Conservation (phyloP, 495 filamentous ascomycete species). For the Neurospora discreta region DNA sequence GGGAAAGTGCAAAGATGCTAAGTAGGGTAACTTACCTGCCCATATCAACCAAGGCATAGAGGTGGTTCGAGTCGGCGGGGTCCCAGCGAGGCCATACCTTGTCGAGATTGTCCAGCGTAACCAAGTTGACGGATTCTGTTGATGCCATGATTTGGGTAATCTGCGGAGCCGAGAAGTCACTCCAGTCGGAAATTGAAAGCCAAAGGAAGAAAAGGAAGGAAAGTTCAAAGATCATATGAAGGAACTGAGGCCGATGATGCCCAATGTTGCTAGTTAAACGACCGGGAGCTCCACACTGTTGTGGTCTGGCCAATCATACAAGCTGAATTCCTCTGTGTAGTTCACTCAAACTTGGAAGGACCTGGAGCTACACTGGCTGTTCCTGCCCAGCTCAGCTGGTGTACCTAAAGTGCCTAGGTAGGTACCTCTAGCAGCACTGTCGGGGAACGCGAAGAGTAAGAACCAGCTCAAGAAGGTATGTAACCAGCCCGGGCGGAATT, state of each 20-base stretch:
- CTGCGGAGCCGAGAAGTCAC: neutral
- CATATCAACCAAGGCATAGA: slow-evolving; percentile 59
- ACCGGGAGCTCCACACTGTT: neutral
- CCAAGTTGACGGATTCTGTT: slow-evolving; percentile 25
- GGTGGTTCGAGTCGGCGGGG: slow-evolving; percentile 28
- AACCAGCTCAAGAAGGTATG: neutral
- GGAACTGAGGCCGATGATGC: neutral
- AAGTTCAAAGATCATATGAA: neutral
- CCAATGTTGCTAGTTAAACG: neutral
- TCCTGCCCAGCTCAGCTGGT: neutral
- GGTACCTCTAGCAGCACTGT: neutral
- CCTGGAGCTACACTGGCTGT: neutral
- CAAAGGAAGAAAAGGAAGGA: neutral
- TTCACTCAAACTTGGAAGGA: neutral
- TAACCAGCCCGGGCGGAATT: neutral
- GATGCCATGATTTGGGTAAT: slow-evolving; percentile 13
- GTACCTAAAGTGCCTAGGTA: too few relatives aligned
- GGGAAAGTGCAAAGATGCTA: neutral
- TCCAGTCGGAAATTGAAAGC: neutral
- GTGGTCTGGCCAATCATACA: neutral
- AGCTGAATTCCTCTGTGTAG: neutral
- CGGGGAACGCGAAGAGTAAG: neutral
- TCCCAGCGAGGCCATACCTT: slow-evolving; percentile 37
- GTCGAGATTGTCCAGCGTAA: slow-evolving; percentile 41
- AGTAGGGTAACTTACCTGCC: slow-evolving; percentile 45